Percentiles rank a stretch among this genome's conserved stretches.
These are phyloP conservation scores for Amylostereum areolatum DNA, from an alignment of 1,284 basidiomycete species.

Conservation along the genomic window DNA sequence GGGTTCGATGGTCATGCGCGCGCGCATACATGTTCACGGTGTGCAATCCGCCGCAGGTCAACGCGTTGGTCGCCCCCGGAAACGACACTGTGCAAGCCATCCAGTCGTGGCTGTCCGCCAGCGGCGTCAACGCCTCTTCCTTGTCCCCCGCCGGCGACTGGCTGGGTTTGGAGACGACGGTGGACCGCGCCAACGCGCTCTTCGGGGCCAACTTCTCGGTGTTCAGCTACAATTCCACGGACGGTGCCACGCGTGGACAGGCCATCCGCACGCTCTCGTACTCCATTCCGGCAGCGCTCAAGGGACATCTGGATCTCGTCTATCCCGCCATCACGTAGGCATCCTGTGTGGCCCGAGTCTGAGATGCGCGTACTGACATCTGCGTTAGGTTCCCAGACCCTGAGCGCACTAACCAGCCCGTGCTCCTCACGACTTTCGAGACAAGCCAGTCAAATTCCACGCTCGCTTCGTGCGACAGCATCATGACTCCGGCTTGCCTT, in stretches of 20 bases:
- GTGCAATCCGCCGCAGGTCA: constrained; percentile 17
- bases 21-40: not conserved
- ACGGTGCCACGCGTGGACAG: constrained; percentile 17
- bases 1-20: constrained; percentile 8
- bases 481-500: constrained; percentile 19
- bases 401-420: not conserved
- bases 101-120: constrained; percentile 29
- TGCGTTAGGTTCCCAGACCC: constrained; percentile 3
- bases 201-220: constrained; percentile 33
- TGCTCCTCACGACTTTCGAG: not conserved
- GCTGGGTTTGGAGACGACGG: constrained; percentile 31
- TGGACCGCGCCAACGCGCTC: constrained; percentile 32
- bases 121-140: constrained; percentile 26
- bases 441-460: not conserved
- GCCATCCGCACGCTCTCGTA: constrained; percentile 33
- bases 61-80: constrained; percentile 29
- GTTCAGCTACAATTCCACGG: constrained; percentile 30
- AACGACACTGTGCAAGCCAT: constrained; percentile 28
- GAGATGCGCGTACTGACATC: not conserved
- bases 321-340: constrained; percentile 33
- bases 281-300: constrained; percentile 32
- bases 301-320: constrained; percentile 31
- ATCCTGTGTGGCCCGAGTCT: not conserved
- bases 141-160: constrained; percentile 34
- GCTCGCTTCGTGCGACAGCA: constrained; percentile 1